Evolutionary conservation across 129 eudicot species (phyloP), one percentile per base, ranked within the genome.

Genomic region (Kitagawia praeruptora): DNA sequence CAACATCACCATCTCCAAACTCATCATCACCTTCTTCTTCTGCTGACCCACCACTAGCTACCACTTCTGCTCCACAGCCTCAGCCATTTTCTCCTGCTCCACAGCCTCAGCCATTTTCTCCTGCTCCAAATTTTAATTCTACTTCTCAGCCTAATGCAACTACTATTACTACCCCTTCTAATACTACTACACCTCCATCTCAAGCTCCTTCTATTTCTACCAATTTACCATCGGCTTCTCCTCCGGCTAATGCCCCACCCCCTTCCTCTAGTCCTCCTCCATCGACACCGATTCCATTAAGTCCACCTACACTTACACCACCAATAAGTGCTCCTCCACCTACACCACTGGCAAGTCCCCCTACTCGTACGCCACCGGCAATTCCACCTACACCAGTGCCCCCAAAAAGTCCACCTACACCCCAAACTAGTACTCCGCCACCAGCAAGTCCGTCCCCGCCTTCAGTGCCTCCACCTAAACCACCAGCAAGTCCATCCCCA

Each of bases 1-100:
- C 85, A 31, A 42, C 77, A 45, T 72, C 84, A 41, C 74, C 83
- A 74, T 74, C 87, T n/a, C 86, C 85, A 31, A 53, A 82, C 44
- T 49, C 85, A 40, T n/a, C 82, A 37, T 10, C 37, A 25, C 69
- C 69, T 8, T 64, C 86, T 41, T 77, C 86, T 41, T 21, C 86
- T 64, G 61, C 84, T 8, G 66, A 78, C 11, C 83, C 85, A 75
- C 81, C 89, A 41, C 51, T 77, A 23, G 37, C 67, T 27, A 63
- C 80, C 78, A 63, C 84, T 49, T 23, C 77, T 48, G 69, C 34
- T 61, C 84, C 81, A 16, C 63, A 13, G 6, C 25, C 69, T 61
- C 49, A 39, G 28, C 74, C 66, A 38, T 39, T 21, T 15, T 2
- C 82, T 4, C 31, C 69, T 61, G 15, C 69, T 61, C 74, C 82